Evolutionary conservation across 2,329 filamentous ascomycete genomes (phyloP).

Genomic region (Calonectria pauciramosa): DNA sequence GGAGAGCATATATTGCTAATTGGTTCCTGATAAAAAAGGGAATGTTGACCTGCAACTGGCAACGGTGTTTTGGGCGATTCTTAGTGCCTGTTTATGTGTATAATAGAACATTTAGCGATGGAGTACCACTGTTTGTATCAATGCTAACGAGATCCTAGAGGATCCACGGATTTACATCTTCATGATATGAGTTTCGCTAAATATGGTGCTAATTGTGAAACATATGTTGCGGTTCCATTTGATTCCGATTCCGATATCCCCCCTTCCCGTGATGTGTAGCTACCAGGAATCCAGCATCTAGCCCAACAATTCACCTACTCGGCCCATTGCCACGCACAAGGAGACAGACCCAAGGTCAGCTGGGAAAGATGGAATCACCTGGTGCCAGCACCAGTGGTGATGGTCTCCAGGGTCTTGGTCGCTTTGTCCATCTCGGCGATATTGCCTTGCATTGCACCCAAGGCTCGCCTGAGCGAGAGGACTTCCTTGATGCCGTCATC

Average conservation of each 20-base stretch:
- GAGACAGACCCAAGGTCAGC: neutral
- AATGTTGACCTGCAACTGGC: constrained; percentile 28
- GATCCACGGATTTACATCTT: constrained; percentile 16
- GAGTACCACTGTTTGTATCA: constrained; percentile 45
- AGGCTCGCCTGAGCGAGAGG: neutral
- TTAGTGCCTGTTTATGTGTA: constrained; percentile 40
- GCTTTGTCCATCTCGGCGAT: neutral
- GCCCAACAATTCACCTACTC: neutral
- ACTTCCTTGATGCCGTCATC: neutral
- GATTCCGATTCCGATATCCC: no score
- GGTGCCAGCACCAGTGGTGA: neutral
- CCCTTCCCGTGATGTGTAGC: neutral
- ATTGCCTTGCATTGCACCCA: neutral
- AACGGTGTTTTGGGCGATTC: constrained; percentile 40
- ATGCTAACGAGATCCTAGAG: constrained; percentile 18
- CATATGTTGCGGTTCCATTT: neutral
- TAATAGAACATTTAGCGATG: constrained; percentile 48
- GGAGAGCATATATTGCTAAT: constrained; percentile 22
- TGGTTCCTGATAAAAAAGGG: constrained; percentile 25
- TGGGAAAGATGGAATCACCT: neutral
- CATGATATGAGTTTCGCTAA: neutral
- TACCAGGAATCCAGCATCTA: neutral
- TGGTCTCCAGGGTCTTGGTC: neutral
- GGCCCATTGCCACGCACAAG: neutral
- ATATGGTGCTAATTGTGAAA: neutral